These are phyloP conservation scores for Huntiella omanensis DNA, from an alignment of 2,329 filamentous ascomycete species.

Conservation along the genomic window DNA sequence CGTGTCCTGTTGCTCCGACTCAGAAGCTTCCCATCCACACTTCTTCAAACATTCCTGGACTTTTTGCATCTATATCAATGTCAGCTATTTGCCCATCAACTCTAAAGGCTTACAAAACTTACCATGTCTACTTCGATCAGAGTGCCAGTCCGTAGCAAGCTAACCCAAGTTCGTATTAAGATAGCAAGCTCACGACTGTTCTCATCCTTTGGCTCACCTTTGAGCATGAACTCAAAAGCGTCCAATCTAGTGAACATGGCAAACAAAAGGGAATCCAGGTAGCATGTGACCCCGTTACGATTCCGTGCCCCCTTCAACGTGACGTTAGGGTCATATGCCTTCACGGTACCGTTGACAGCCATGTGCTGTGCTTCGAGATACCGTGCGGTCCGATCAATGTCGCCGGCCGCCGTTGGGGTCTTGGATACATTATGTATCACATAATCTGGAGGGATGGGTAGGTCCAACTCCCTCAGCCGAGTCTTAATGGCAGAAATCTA, in stretches of 20 bases:
- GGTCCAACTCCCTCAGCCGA: constrained; percentile 23
- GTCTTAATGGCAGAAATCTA: constrained; percentile 25
- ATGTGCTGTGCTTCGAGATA: constrained; percentile 63
- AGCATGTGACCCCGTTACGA: constrained; percentile 75
- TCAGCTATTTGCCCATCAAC: not conserved
- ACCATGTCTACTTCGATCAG: constrained; percentile 75
- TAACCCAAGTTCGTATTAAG: constrained; percentile 76
- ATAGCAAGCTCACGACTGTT: constrained; percentile 53
- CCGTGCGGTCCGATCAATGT: constrained; percentile 56
- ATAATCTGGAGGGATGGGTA: constrained; percentile 35
- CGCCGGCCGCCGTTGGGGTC: constrained; percentile 45
- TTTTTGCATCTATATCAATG: constrained; percentile 44
- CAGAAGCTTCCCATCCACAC: constrained; percentile 69
- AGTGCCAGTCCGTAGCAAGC: constrained; percentile 68
- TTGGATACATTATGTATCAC: constrained; percentile 35
- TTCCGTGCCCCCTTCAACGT: constrained; percentile 75
- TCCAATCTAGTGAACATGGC: constrained; percentile 87
- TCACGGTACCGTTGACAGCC: constrained; percentile 61
- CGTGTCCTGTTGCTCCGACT: constrained; percentile 75
- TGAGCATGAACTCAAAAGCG: constrained; percentile 84
- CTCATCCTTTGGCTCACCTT: constrained; percentile 55
- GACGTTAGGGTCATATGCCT: constrained; percentile 51
- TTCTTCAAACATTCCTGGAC: constrained; percentile 66
- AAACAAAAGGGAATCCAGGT: constrained; percentile 76
- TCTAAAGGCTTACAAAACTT: constrained; percentile 16